phyloP scores from a whole-genome alignment of 78 protist species.

The Dictyostelium purpureum region DNA sequence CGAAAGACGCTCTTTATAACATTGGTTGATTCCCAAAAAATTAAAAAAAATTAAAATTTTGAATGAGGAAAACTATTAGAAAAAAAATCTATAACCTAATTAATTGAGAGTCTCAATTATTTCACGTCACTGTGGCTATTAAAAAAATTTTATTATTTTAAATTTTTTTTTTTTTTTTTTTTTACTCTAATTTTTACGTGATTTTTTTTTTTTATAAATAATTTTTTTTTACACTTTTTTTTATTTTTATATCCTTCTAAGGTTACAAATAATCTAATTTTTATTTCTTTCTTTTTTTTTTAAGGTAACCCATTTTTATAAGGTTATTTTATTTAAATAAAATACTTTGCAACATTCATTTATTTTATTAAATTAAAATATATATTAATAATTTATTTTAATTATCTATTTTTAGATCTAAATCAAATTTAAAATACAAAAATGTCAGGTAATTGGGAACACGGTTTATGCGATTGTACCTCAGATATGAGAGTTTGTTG shows the following conservation, averaged over 20 bases:
- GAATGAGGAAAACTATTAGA: too few relatives aligned
- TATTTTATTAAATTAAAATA: background rate
- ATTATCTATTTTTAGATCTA: background rate
- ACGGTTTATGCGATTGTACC: constrained; percentile 51
- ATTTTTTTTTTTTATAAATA: background rate
- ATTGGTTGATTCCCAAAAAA: too few relatives aligned
- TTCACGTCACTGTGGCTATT: too few relatives aligned
- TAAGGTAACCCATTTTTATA: background rate
- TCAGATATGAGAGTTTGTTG: constrained; percentile 52
- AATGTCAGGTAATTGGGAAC: constrained; percentile 37
- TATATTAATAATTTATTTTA: background rate
- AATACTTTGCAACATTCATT: background rate
- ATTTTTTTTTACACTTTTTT: background rate
- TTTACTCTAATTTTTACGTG: background rate
- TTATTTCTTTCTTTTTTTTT: background rate
- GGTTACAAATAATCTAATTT: background rate
- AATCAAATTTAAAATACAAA: background rate
- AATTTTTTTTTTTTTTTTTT: background rate
- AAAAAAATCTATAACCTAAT: too few relatives aligned
- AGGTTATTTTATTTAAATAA: background rate
- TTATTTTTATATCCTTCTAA: background rate
- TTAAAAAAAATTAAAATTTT: too few relatives aligned
- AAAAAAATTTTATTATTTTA: too few relatives aligned
- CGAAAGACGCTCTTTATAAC: too few relatives aligned
- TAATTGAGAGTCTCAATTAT: too few relatives aligned